Base-by-base conservation (phyloP, 768 basidiomycete genomes). In the Mycena rosella region DNA sequence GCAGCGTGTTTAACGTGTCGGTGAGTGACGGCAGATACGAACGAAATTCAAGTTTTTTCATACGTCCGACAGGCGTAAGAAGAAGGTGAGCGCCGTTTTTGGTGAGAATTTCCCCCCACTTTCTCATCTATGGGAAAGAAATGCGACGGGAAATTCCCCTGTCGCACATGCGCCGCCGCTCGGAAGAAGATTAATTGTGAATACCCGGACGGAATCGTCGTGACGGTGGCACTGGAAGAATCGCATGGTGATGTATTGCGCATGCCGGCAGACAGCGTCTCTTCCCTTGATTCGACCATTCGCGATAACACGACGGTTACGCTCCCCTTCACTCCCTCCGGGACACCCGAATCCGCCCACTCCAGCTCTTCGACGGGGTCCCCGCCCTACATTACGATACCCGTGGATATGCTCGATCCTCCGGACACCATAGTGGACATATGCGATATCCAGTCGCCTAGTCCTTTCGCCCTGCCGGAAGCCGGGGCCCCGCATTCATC, bases 1-100 rank as follows among this genome's bases (percentile, higher is more conserved):
- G 51, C 45, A 11, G 68, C 68, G n/a, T 69, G 68, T 64, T 13
- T 69, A 13, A 40, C 48, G 15, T 69, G 68, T 57, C 57, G 68
- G 68, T 69, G 29, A 49, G 68, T 47, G 13, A n/a, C 8, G 2
- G 8, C 7, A 1, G 40, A 0, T 5, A 15, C 13, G 11, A 7
- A 17, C 15, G 4, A 17, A 9, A 18, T 42, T 5, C 11, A 13
- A 8, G 6, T 47, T n/a, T n/a, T 13, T 20, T 42, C 22, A 27
- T 51, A 29, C 20, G 27, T 26, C 4, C 5, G 8, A 14, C 36
- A 69, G 68, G 29, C 68, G 63, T 14, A 69, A 65, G 30, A 69
- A 69, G 40, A 69, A 61, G 63, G 68, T 61, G 11, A 0, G 62
- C 30, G 6, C 10, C 3, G 27, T 32, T 14, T 22, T 15, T 27